phyloP scores from a whole-genome alignment of 192 early-diverging fungal species.

The Gryganskiella cystojenkinii region DNA sequence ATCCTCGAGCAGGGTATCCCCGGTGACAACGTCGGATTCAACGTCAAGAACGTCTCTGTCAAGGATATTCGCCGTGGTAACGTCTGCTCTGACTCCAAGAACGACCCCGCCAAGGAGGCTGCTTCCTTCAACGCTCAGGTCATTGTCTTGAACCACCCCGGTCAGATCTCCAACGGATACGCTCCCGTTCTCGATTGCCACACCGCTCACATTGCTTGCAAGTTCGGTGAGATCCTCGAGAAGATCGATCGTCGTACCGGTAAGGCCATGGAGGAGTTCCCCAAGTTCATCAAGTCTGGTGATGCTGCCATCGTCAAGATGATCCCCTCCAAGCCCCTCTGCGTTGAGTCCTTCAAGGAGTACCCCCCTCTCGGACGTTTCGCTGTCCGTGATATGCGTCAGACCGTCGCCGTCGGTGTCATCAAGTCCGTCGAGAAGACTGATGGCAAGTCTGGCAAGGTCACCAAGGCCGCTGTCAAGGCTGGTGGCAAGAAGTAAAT shows the following conservation, averaged over 20 bases:
- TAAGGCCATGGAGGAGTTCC: conserved; percentile 88
- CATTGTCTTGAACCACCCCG: conserved; percentile 94
- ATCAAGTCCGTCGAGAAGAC: conserved; percentile 87
- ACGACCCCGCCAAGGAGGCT: conserved; percentile 91
- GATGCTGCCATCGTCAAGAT: conserved; percentile 94
- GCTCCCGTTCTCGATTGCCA: conserved; percentile 93
- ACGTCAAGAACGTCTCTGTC: conserved; percentile 97
- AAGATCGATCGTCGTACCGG: conserved; percentile 96
- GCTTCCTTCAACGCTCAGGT: conserved; percentile 92
- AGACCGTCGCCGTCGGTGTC: conserved; percentile 96
- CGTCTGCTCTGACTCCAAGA: conserved; percentile 95
- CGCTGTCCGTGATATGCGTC: conserved; percentile 96
- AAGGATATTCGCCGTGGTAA: conserved; percentile 96
- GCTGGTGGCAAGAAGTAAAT: conserved; percentile 47
- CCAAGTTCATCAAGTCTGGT: conserved; percentile 93
- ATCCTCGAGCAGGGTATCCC: conserved; percentile 82
- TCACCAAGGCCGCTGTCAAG: conserved; percentile 75
- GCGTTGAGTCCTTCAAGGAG: conserved; percentile 90
- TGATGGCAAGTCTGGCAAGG: conserved; percentile 67
- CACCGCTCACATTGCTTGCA: conserved; percentile 96
- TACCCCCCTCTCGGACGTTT: conserved; percentile 95
- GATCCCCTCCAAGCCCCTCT: conserved; percentile 94
- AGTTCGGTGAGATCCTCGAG: conserved; percentile 86
- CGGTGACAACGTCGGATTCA: conserved; percentile 98
- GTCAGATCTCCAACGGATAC: conserved; percentile 92